Evolutionary conservation across 2,329 filamentous ascomycete genomes (phyloP).

Genomic region (Bipolaris gigantea): DNA sequence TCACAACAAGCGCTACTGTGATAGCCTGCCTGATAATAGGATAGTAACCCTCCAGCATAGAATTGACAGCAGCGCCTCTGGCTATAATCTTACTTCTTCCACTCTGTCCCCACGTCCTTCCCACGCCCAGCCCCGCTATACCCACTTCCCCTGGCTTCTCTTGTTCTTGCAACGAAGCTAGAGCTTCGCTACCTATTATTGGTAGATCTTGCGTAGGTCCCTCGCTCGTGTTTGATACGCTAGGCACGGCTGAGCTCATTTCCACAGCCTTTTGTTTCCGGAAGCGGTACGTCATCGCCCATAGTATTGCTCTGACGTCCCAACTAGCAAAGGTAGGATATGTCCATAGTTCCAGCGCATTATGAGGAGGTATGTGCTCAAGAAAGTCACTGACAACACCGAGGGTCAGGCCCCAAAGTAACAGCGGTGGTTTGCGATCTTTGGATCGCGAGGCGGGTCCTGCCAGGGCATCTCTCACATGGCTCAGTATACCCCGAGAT

Average conservation of each 20-base stretch:
- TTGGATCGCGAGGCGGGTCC: constrained; percentile 35
- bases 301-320: constrained; percentile 63
- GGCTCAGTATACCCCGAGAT: constrained; percentile 15
- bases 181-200: constrained; percentile 24
- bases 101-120: constrained; percentile 43
- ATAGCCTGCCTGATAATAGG: constrained; percentile 54
- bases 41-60: constrained; percentile 57
- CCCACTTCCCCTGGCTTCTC: constrained; percentile 49
- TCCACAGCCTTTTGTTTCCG: constrained; percentile 43
- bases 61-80: constrained; percentile 48
- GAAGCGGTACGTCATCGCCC: constrained; percentile 61
- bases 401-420: constrained; percentile 70
- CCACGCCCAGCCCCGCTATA: constrained; percentile 50
- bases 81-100: constrained; percentile 44
- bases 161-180: constrained; percentile 22
- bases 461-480: constrained; percentile 20
- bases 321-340: constrained; percentile 69
- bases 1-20: constrained; percentile 46
- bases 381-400: constrained; percentile 69
- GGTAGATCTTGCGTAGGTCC: constrained; percentile 31
- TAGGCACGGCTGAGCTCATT: constrained; percentile 25
- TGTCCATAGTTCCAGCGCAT: constrained; percentile 64
- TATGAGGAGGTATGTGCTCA: constrained; percentile 66
- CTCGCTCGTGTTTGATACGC: constrained; percentile 15
- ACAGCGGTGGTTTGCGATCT: constrained; percentile 52